Conservation (phyloP, 495 filamentous ascomycete genomes). For the Hypoxylon rickii region DNA sequence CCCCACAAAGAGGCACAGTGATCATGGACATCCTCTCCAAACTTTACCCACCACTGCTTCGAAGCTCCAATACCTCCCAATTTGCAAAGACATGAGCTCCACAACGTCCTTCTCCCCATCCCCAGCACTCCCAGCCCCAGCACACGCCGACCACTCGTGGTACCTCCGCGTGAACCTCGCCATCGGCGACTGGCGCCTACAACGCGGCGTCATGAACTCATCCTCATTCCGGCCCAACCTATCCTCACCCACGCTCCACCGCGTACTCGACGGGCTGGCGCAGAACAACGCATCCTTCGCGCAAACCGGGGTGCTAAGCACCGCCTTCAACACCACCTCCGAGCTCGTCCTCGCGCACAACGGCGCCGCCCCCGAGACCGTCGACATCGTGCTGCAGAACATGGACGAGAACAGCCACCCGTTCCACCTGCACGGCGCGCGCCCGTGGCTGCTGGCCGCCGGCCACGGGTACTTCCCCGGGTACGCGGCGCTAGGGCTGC, state of each 20-base stretch:
- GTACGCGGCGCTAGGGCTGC: conserved; percentile 36
- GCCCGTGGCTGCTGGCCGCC: conserved; percentile 60
- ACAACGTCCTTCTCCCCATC: conserved; percentile 44
- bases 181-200: conserved; percentile 59
- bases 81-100: conserved; percentile 52
- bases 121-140: conserved; percentile 44
- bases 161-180: conserved; percentile 57
- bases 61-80: conserved; percentile 39
- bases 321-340: conserved; percentile 52
- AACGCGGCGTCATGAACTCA: conserved; percentile 59
- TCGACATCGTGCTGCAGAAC: conserved; percentile 70
- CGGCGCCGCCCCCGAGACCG: conserved; percentile 45
- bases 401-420: conserved; percentile 66
- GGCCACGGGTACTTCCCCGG: conserved; percentile 59
- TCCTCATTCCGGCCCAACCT: conserved; percentile 57
- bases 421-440: conserved; percentile 68
- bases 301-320: conserved; percentile 53
- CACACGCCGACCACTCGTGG: conserved; percentile 49
- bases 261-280: conserved; percentile 52
- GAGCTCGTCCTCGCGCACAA: conserved; percentile 50
- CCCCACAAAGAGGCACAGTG: conserved; percentile 8
- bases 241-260: conserved; percentile 47
- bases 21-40: conserved; percentile 25
- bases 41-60: conserved; percentile 44
- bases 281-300: conserved; percentile 54